Evolutionary conservation across 495 filamentous ascomycete species (phyloP).

Genomic region (Podospora pseudopauciseta): DNA sequence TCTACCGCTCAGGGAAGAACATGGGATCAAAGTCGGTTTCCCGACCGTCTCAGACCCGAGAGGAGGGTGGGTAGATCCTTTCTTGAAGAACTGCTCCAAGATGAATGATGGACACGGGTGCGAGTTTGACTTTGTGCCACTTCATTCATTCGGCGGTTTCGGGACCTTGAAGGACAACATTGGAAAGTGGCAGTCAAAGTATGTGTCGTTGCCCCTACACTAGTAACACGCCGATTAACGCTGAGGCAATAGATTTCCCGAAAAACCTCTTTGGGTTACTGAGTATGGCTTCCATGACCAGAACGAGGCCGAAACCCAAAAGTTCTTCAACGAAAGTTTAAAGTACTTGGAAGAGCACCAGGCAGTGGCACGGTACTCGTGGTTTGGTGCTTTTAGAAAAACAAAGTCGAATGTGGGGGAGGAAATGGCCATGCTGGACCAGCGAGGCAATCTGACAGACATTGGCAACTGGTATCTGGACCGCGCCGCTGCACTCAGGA

Average conservation of each 20-base stretch:
- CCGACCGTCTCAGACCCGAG: slow-evolving; percentile 50
- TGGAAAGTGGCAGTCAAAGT: slow-evolving; percentile 29
- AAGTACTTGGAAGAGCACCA: slow-evolving; percentile 50
- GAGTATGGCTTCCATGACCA: slow-evolving; percentile 51
- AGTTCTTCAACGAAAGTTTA: slow-evolving; percentile 52
- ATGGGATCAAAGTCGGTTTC: slow-evolving; percentile 49
- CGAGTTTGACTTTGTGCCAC: slow-evolving; percentile 58
- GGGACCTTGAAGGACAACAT: slow-evolving; percentile 46
- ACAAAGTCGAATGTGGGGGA: slow-evolving; percentile 56
- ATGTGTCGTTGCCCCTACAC: slow-evolving; percentile 4
- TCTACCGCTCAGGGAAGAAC: slow-evolving; percentile 49
- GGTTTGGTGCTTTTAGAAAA: slow-evolving; percentile 61
- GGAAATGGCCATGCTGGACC: slow-evolving; percentile 52
- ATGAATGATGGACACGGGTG: slow-evolving; percentile 36
- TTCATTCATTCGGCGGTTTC: slow-evolving; percentile 65
- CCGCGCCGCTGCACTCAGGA: neutral
- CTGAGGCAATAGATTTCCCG: slow-evolving; percentile 34
- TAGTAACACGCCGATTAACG: neutral
- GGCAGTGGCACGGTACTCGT: slow-evolving; percentile 55
- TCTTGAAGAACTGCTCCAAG: slow-evolving; percentile 43
- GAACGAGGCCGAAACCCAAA: slow-evolving; percentile 45
- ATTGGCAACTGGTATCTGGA: slow-evolving; percentile 62
- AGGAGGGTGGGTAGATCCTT: slow-evolving; percentile 52
- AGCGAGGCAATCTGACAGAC: slow-evolving; percentile 53
- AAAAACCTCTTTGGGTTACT: slow-evolving; percentile 55